phyloP scores from a whole-genome alignment of 495 filamentous ascomycete species.

The Glutinoglossum americanum region DNA sequence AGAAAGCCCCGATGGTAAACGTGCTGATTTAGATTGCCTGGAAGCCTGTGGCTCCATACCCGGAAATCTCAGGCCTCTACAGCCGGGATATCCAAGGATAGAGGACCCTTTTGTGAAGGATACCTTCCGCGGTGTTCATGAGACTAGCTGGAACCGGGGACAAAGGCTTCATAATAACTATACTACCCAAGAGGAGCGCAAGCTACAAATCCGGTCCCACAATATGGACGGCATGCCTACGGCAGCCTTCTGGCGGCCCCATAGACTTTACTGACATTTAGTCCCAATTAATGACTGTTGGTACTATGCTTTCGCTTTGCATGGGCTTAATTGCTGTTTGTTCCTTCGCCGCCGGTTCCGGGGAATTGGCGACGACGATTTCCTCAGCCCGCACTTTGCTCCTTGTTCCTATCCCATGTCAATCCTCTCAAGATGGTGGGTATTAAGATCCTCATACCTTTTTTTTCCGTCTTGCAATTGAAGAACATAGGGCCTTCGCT shows the following conservation, averaged over 20 bases:
- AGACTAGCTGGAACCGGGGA: not conserved
- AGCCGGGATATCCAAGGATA: not conserved
- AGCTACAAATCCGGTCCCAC: not conserved
- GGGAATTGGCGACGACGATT: not conserved
- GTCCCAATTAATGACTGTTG: not conserved
- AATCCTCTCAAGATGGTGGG: too few species aligned
- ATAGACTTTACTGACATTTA: not conserved
- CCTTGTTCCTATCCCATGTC: not conserved
- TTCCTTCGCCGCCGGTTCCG: not conserved
- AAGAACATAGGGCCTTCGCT: too few species aligned
- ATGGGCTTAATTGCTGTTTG: not conserved
- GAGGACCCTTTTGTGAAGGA: not conserved
- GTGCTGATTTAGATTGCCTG: not conserved
- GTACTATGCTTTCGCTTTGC: not conserved
- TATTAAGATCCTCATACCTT: too few species aligned
- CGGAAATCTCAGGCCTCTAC: not conserved
- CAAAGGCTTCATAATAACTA: not conserved
- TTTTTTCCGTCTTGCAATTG: too few species aligned
- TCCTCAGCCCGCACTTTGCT: not conserved
- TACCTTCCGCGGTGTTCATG: not conserved
- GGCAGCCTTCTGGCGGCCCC: not conserved
- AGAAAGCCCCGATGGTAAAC: not conserved
- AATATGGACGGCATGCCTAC: not conserved
- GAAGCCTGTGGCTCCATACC: not conserved
- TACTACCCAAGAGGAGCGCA: not conserved